These are phyloP conservation scores for Apiotrichum veenhuisii DNA, from an alignment of 1,284 basidiomycete species.

Conservation along the genomic window DNA sequence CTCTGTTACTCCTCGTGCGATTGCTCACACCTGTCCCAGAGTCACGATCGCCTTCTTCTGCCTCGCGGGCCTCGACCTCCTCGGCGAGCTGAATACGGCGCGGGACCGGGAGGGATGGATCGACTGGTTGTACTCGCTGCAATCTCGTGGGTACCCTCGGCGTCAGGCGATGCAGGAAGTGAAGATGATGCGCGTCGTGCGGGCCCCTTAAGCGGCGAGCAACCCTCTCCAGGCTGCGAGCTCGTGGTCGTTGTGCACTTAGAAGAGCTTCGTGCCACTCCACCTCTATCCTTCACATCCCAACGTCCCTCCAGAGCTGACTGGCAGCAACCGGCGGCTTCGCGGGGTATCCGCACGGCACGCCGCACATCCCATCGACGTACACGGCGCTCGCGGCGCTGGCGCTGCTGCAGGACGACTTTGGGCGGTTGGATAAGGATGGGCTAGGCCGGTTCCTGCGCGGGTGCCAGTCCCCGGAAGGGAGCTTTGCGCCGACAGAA, in stretches of 20 bases:
- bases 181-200: too few relatives aligned
- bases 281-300: not conserved
- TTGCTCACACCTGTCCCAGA: conserved; percentile 49
- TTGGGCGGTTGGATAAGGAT: conserved; percentile 61
- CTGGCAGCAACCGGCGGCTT: conserved; percentile 64
- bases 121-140: conserved; percentile 84
- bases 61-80: conserved; percentile 69
- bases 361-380: conserved; percentile 77
- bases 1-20: not conserved
- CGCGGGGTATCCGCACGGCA: conserved; percentile 68
- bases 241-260: too few relatives aligned
- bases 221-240: too few relatives aligned
- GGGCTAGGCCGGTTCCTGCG: conserved; percentile 63
- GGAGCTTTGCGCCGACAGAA: conserved; percentile 75
- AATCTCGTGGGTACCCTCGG: conserved; percentile 54
- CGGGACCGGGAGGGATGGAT: conserved; percentile 63
- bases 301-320: not conserved
- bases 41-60: conserved; percentile 81
- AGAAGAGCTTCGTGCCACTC: too few relatives aligned
- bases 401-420: conserved; percentile 76
- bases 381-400: conserved; percentile 80
- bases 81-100: conserved; percentile 58
- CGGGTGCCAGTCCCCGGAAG: conserved; percentile 70
- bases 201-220: too few relatives aligned
- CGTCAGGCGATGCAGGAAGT: too few relatives aligned